Conservation (phyloP, 2,329 filamentous ascomycete species). For the Colletotrichum euphorbiae region DNA sequence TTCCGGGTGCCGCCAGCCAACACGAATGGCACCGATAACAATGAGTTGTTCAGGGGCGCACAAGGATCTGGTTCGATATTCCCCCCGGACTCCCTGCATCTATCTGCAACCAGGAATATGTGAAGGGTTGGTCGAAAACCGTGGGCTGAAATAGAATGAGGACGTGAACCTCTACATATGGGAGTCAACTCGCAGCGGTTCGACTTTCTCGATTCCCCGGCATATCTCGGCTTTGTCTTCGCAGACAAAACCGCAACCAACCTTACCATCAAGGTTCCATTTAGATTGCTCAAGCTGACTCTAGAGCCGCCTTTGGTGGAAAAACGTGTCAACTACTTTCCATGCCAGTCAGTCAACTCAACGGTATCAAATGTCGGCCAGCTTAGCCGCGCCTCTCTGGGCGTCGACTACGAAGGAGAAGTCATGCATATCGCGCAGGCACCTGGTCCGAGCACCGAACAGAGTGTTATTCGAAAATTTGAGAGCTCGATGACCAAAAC, state of each 20-base stretch:
- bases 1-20: conserved; percentile 14
- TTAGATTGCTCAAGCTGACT: conserved; percentile 54
- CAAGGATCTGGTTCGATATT: conserved; percentile 25
- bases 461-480: conserved; percentile 31
- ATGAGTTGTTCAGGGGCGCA: conserved; percentile 30
- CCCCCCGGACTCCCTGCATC: conserved; percentile 50
- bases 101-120: conserved; percentile 54
- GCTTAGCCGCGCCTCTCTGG: conserved; percentile 41
- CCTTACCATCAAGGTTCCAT: conserved; percentile 57
- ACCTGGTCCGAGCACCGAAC: conserved; percentile 37
- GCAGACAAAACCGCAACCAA: conserved; percentile 46
- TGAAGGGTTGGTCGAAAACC: conserved; percentile 50
- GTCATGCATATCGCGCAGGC: conserved; percentile 41
- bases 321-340: conserved; percentile 40
- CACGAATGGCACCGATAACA: neutral
- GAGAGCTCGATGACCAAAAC: neutral
- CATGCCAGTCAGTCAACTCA: conserved; percentile 35
- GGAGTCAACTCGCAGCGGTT: conserved; percentile 50
- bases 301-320: conserved; percentile 51
- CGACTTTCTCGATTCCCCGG: conserved; percentile 54
- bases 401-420: conserved; percentile 38
- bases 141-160: conserved; percentile 52
- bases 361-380: conserved; percentile 7
- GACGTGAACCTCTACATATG: conserved; percentile 54
- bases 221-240: conserved; percentile 55